These are phyloP conservation scores for Strobilomyces echinocephalus DNA, from an alignment of 768 basidiomycete genomes.

Conservation along the genomic window DNA sequence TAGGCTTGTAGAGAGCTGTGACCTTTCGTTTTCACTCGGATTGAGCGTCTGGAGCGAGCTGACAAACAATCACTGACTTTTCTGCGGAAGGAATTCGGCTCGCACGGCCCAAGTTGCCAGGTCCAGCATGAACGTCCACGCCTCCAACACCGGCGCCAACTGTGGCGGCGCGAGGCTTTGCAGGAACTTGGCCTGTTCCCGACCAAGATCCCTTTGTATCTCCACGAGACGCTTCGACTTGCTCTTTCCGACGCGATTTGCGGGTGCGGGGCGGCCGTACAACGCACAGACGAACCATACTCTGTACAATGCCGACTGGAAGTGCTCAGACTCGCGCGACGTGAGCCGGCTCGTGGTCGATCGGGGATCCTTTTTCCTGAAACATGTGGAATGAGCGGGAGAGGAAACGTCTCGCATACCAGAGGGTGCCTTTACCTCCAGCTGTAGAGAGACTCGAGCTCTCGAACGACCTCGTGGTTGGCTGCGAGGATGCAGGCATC, in stretches of 20 bases:
- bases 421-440: constrained; percentile 14
- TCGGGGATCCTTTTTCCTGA: constrained; percentile 36
- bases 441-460: constrained; percentile 16
- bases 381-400: constrained; percentile 1
- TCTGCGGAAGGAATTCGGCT: constrained; percentile 6
- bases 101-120: constrained; percentile 8
- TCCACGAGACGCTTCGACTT: constrained; percentile 7
- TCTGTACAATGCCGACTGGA: constrained; percentile 28
- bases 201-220: constrained; percentile 1
- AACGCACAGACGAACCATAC: constrained; percentile 20
- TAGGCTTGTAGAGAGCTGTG: constrained; percentile 4
- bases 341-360: constrained; percentile 30
- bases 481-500: constrained; percentile 11
- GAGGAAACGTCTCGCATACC: background rate
- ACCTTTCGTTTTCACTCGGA: background rate
- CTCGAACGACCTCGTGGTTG: constrained; percentile 15
- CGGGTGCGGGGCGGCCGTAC: constrained; percentile 12
- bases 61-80: constrained; percentile 2
- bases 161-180: constrained; percentile 2
- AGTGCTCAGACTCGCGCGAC: constrained; percentile 29
- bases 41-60: background rate
- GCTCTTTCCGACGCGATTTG: constrained; percentile 5
- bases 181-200: constrained; percentile 5
- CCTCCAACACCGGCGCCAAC: constrained; percentile 1
- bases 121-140: constrained; percentile 7